Percentiles rank a stretch among this genome's conserved stretches.
phyloP scores from a whole-genome alignment of 1,139 yeast species.

The Blastobotrys malaysiensis region DNA sequence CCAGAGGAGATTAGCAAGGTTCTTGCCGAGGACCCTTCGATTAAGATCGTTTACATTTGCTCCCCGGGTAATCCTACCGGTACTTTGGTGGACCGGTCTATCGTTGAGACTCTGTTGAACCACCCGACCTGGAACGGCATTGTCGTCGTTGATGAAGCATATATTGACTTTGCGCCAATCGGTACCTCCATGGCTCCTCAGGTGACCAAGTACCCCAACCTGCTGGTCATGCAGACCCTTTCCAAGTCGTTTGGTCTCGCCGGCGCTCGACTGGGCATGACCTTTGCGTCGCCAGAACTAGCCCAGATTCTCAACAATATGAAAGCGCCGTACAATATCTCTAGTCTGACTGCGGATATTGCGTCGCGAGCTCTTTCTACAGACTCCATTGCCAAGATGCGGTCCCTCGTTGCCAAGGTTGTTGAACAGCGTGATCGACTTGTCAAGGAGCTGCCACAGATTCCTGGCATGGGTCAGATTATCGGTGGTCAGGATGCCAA shows the following conservation, averaged over 20 bases:
- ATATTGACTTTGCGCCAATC: slow-evolving; percentile 70
- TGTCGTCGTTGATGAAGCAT: slow-evolving; percentile 90
- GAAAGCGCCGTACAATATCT: slow-evolving; percentile 94
- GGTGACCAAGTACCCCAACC: slow-evolving; percentile 74
- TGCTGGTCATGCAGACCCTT: slow-evolving; percentile 85
- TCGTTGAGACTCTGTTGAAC: slow-evolving; percentile 48
- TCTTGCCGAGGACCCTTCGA: slow-evolving; percentile 50
- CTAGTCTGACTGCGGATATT: slow-evolving; percentile 69
- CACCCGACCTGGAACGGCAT: slow-evolving; percentile 66
- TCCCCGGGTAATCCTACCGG: slow-evolving; percentile 99
- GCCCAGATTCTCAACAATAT: slow-evolving; percentile 71
- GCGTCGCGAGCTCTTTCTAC: slow-evolving; percentile 67
- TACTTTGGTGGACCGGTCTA: slow-evolving; percentile 46
- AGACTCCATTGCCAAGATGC: slow-evolving; percentile 58
- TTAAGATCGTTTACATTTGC: slow-evolving; percentile 78
- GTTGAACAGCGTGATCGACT: slow-evolving; percentile 51
- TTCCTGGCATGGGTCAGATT: slow-evolving; percentile 62
- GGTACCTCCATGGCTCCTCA: slow-evolving; percentile 74
- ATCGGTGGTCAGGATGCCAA: slow-evolving; percentile 90
- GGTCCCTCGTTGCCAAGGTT: slow-evolving; percentile 46
- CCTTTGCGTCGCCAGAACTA: slow-evolving; percentile 57
- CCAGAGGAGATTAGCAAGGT: slow-evolving; percentile 49
- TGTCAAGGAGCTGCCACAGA: slow-evolving; percentile 45
- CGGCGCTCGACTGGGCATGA: slow-evolving; percentile 82
- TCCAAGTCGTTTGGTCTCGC: slow-evolving; percentile 96